These are phyloP conservation scores for Penicillium nordicum DNA, from an alignment of 2,329 filamentous ascomycete genomes.

Conservation along the genomic window DNA sequence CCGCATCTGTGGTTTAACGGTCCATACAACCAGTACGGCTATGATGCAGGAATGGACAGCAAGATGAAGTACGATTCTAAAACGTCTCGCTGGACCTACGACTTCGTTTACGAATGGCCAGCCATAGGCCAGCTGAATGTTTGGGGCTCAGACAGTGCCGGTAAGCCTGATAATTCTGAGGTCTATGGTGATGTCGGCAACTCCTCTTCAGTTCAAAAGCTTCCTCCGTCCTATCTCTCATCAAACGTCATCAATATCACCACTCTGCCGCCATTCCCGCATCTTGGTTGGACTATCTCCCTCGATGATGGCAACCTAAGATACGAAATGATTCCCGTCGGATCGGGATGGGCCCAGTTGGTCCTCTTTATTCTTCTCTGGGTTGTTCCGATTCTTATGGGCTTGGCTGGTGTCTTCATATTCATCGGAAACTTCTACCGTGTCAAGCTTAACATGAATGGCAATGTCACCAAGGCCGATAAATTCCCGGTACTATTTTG, in stretches of 20 bases:
- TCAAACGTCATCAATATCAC: constrained; percentile 59
- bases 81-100: constrained; percentile 54
- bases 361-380: constrained; percentile 53
- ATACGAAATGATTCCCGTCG: constrained; percentile 53
- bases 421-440: constrained; percentile 63
- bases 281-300: constrained; percentile 54
- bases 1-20: constrained; percentile 63
- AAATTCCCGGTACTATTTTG: constrained; percentile 37
- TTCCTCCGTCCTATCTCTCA: constrained; percentile 58
- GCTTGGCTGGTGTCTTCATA: constrained; percentile 50
- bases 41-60: constrained; percentile 57
- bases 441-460: constrained; percentile 61
- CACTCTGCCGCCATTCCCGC: constrained; percentile 51
- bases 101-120: constrained; percentile 63
- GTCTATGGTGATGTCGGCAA: constrained; percentile 60
- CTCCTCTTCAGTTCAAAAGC: constrained; percentile 58
- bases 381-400: constrained; percentile 52
- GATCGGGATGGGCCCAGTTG: constrained; percentile 53
- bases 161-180: constrained; percentile 57
- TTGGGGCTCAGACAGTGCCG: constrained; percentile 64
- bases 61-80: constrained; percentile 46
- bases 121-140: constrained; percentile 60
- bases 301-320: constrained; percentile 54
- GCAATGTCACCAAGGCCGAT: constrained; percentile 49
- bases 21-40: constrained; percentile 62